A percentile compares a stretch with the other conserved stretches of the same genome.
Evolutionary conservation across 2,329 filamentous ascomycete genomes (phyloP).

Genomic region (Claviceps spartinae): DNA sequence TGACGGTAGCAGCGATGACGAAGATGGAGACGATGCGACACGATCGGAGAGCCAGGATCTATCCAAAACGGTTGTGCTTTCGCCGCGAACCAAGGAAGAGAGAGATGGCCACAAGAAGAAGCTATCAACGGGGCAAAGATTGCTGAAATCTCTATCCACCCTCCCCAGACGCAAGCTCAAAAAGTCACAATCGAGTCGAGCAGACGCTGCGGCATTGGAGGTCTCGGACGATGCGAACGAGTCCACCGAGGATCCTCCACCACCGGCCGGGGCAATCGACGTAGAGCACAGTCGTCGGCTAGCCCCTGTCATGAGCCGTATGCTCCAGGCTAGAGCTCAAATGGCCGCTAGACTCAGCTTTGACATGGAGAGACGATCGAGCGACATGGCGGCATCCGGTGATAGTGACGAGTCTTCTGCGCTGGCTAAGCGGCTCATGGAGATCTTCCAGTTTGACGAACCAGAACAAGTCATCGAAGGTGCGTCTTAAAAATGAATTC

Average conservation of each 20-base stretch:
- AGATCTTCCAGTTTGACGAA: conserved; percentile 73
- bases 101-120: conserved; percentile 37
- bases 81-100: conserved; percentile 18
- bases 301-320: conserved; percentile 63
- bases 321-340: conserved; percentile 57
- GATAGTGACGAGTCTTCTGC: conserved; percentile 34
- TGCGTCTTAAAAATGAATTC: conserved; percentile 17
- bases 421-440: conserved; percentile 58
- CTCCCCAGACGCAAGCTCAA: conserved; percentile 33
- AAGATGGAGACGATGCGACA: conserved; percentile 39
- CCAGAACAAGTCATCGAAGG: conserved; percentile 75
- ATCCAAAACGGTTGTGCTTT: conserved; percentile 29
- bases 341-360: conserved; percentile 46
- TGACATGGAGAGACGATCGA: conserved; percentile 35
- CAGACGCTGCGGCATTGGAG: conserved; percentile 23
- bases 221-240: conserved; percentile 16
- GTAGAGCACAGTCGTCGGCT: conserved; percentile 30
- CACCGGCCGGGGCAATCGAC: conserved; percentile 11
- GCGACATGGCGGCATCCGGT: conserved; percentile 21
- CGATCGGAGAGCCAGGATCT: conserved; percentile 31
- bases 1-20: conserved; percentile 67
- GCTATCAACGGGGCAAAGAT: conserved; percentile 46
- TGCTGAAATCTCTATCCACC: conserved; percentile 52
- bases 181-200: conserved; percentile 28
- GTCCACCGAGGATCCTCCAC: conserved; percentile 11